Evolutionary conservation across 768 basidiomycete species (phyloP).

Genomic region (Tylopilus subfusipes): DNA sequence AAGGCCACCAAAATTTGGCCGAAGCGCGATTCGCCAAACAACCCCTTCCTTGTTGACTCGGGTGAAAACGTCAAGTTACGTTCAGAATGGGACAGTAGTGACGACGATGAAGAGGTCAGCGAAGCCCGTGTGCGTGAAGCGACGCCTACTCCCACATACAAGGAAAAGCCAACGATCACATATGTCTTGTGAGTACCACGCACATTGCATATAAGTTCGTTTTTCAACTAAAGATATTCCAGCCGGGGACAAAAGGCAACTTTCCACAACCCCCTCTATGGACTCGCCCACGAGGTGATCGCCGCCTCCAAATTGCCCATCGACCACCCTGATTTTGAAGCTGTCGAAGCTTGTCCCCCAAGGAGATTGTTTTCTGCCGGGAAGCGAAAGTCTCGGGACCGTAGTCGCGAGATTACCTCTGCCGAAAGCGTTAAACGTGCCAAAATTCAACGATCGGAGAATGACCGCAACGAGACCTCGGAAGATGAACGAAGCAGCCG

Average conservation of each 20-base stretch:
- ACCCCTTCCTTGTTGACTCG: slow-evolving; percentile 58
- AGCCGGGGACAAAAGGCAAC: slow-evolving; percentile 67
- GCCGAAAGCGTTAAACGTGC: slow-evolving; percentile 14
- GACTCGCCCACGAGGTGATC: slow-evolving; percentile 40
- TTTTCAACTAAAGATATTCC: slow-evolving; percentile 3
- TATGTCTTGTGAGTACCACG: slow-evolving; percentile 65
- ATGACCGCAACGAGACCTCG: slow-evolving; percentile 3
- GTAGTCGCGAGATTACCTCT: slow-evolving; percentile 17
- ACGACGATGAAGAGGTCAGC: slow-evolving; percentile 34
- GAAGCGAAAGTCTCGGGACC: slow-evolving; percentile 26
- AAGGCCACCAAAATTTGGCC: slow-evolving; percentile 34
- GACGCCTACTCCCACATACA: slow-evolving; percentile 36
- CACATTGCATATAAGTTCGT: not conserved
- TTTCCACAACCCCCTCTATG: slow-evolving; percentile 63
- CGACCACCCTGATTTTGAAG: slow-evolving; percentile 64
- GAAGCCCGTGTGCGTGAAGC: slow-evolving; percentile 31
- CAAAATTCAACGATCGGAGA: slow-evolving; percentile 4
- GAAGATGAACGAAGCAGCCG: slow-evolving; percentile 14
- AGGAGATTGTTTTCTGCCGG: slow-evolving; percentile 48
- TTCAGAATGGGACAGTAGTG: slow-evolving; percentile 32
- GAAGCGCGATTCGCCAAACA: slow-evolving; percentile 63
- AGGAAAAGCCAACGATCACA: slow-evolving; percentile 61
- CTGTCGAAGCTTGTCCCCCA: slow-evolving; percentile 50
- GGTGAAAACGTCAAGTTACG: slow-evolving; percentile 15
- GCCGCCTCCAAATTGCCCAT: slow-evolving; percentile 51